These are phyloP conservation scores for Colletotrichum shisoi DNA, from an alignment of 2,329 filamentous ascomycete genomes.

Conservation along the genomic window DNA sequence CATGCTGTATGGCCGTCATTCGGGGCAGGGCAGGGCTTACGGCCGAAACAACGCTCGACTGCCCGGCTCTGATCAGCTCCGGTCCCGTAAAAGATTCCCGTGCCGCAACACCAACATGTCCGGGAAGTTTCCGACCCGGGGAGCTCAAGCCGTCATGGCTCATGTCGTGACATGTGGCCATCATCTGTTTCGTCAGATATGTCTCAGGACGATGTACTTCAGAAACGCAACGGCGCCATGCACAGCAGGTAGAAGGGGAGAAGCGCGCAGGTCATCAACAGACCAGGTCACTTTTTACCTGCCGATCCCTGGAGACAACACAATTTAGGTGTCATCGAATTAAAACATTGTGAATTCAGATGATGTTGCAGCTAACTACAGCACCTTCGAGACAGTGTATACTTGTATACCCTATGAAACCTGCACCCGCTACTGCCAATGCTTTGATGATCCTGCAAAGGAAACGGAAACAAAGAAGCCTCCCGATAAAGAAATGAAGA, in stretches of 20 bases:
- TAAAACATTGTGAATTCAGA: slow-evolving; percentile 24
- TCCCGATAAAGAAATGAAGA: not conserved
- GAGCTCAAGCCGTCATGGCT: not conserved
- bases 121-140: not conserved
- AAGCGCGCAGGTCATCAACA: not conserved
- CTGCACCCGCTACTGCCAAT: slow-evolving; percentile 31
- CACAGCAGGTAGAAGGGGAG: not conserved
- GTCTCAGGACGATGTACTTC: not conserved
- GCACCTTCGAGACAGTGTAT: slow-evolving; percentile 6
- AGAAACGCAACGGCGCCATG: not conserved
- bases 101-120: too few species aligned
- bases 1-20: not conserved
- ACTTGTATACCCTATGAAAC: slow-evolving; percentile 12
- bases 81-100: not conserved
- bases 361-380: slow-evolving; percentile 23
- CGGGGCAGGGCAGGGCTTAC: not conserved
- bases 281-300: not conserved
- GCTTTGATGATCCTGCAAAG: slow-evolving; percentile 18
- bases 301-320: not conserved
- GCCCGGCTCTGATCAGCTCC: not conserved
- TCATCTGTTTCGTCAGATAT: not conserved
- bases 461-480: slow-evolving; percentile 1
- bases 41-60: not conserved
- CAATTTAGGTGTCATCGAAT: not conserved
- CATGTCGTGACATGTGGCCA: not conserved